phyloP scores from a whole-genome alignment of 148 eudicot species.

The Vaccinium darrowii region DNA sequence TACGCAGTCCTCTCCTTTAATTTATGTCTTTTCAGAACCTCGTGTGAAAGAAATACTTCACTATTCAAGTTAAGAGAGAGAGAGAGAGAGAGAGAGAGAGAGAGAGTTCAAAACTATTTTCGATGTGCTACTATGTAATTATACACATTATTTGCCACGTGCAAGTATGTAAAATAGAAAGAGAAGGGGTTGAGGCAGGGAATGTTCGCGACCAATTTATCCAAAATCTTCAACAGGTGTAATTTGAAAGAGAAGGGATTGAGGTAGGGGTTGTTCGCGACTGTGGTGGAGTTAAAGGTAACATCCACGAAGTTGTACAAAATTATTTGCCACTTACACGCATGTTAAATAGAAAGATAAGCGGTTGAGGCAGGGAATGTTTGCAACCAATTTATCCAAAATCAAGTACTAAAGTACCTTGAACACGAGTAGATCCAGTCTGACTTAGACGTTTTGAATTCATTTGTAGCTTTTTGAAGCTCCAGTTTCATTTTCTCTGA shows the following conservation, averaged over 20 bases:
- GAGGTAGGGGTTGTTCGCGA: not conserved
- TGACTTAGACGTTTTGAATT: slow-evolving; percentile 84
- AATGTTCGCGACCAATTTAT: not conserved
- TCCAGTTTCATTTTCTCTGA: slow-evolving; percentile 81
- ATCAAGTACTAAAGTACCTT: slow-evolving; percentile 41
- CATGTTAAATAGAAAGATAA: not conserved
- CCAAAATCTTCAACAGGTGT: too few species aligned
- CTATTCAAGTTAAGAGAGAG: not conserved
- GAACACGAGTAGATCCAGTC: slow-evolving; percentile 97
- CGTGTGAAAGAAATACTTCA: not conserved
- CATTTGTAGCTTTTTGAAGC: slow-evolving; percentile 73
- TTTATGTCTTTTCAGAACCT: not conserved
- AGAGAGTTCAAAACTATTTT: not conserved
- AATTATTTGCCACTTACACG: not conserved
- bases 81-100: not conserved
- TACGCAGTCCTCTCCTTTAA: not conserved
- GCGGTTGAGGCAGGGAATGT: not conserved
- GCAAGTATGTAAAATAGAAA: not conserved
- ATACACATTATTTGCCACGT: too few species aligned
- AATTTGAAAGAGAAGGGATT: not conserved
- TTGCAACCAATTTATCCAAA: too few species aligned
- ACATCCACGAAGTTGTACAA: too few species aligned
- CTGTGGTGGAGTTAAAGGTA: not conserved
- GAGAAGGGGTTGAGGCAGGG: not conserved
- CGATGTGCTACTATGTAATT: not conserved